Evolutionary conservation across 164 flowering plant species (phyloP), one percentile per base, ranked within the genome.

Genomic region (grape (Vitis vinifera)): DNA sequence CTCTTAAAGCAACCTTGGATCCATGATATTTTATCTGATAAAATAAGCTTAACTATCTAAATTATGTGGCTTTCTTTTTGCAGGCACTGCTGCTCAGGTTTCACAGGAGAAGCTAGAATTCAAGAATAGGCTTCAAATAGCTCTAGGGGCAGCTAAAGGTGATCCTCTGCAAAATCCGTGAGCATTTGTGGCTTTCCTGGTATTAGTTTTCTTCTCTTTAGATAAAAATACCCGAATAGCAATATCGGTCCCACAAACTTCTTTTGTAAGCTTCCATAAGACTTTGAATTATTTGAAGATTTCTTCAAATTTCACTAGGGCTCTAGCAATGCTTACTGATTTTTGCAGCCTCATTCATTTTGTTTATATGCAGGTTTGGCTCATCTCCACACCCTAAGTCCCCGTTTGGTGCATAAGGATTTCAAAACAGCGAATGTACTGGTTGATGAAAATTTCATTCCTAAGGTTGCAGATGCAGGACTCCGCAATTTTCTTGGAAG

Each of bases 121-220:
- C 91, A 91, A 88, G 86, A 83, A 77, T 66, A 82, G 98, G 71
- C 93, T 91, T 74, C 58, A 85, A 55, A 91, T 90, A 70, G 93
- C 97, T 78, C 76, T 87, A 47, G 97, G 96, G 72, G 98, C 98
- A 78, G 97, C 98, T 86, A 91, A 86, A 93, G 98, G 98, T 94
- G 93, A 94, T 87, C 89, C 79, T 87, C 82, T 89, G 86, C 89
- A 85, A 86, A 90, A 88, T 84, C 87, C 85, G 90, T 83, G 89
- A 91, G 91, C 91, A 84, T 88, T 88, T 83, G 77, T 81, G 82
- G 87, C 87, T 86, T 86, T 82, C 83, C 85, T 83, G 85, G 85
- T 82, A 77, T 84, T 79, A 67, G 79, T 76, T 82, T 77, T 82
- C 76, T 72, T 80, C 56, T 67, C 69, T 68, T 76, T 72, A 63